Evolutionary conservation across 140 eudicot genomes (phyloP).

Genomic region (Artemisia princeps): DNA sequence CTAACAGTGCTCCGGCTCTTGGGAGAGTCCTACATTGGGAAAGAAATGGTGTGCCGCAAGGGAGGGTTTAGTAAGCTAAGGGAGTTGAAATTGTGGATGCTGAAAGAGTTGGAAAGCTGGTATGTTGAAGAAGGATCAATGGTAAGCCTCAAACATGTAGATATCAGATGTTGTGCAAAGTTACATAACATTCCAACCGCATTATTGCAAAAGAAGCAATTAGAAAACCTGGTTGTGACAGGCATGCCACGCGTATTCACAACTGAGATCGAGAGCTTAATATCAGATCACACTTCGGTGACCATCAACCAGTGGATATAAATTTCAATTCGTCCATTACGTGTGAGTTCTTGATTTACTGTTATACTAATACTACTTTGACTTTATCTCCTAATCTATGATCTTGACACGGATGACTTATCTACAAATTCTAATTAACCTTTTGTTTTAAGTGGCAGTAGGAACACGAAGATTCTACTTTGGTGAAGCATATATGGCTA

Average conservation of each 20-base stretch:
- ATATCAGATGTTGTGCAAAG: conserved; percentile 38
- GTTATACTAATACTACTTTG: neutral
- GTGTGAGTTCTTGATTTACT: conserved; percentile 28
- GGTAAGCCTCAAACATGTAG: conserved; percentile 38
- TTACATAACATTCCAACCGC: conserved; percentile 28
- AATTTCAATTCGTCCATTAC: conserved; percentile 22
- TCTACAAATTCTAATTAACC: conserved; percentile 1
- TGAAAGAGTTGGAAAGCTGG: conserved; percentile 39
- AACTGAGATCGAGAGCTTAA: conserved; percentile 21
- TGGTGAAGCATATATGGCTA: conserved; percentile 5
- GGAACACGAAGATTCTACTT: conserved; percentile 16
- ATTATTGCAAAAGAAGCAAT: conserved; percentile 20
- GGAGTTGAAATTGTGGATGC: conserved; percentile 46
- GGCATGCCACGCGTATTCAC: conserved; percentile 30
- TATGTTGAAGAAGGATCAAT: conserved; percentile 36
- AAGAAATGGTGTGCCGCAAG: conserved; percentile 26
- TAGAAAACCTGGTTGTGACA: conserved; percentile 39
- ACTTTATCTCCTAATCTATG: neutral
- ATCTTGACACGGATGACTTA: neutral
- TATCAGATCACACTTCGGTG: conserved; percentile 17
- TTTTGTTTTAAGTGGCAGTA: conserved; percentile 13
- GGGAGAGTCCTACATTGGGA: conserved; percentile 40
- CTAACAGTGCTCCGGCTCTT: conserved; percentile 49
- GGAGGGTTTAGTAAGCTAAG: conserved; percentile 35
- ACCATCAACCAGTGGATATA: conserved; percentile 28